Conservation (phyloP, 192 early-diverging fungal genomes). For the Backusella sp. region DNA sequence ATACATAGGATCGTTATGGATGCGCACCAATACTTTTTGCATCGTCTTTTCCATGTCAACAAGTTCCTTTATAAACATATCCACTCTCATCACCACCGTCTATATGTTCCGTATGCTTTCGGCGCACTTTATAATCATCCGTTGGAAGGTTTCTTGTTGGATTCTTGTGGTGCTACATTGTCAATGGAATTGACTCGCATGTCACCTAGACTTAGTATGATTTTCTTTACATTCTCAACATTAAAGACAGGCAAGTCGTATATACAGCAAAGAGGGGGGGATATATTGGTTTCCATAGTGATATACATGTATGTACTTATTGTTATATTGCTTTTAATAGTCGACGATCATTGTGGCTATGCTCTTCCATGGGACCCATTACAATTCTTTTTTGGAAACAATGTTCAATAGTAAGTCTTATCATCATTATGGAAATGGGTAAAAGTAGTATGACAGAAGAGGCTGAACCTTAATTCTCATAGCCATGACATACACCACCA, state of each 20-base stretch:
- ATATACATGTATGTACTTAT: not conserved
- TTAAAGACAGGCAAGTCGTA: conserved; percentile 58
- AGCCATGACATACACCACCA: conserved; percentile 64
- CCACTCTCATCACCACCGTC: conserved; percentile 73
- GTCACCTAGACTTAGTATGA: conserved; percentile 62
- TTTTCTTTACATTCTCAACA: conserved; percentile 74
- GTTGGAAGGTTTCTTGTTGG: conserved; percentile 74
- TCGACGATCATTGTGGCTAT: conserved; percentile 85
- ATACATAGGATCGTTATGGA: conserved; percentile 45
- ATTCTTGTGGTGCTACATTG: conserved; percentile 64
- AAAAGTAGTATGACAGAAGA: not conserved
- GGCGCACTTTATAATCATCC: conserved; percentile 86
- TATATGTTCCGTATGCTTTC: conserved; percentile 78
- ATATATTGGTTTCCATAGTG: not conserved
- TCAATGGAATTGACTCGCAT: conserved; percentile 64
- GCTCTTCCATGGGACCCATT: conserved; percentile 73
- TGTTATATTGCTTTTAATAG: conserved; percentile 27
- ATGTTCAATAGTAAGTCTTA: conserved; percentile 34
- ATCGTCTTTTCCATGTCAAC: conserved; percentile 69
- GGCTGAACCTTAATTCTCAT: conserved; percentile 10
- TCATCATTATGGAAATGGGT: not conserved
- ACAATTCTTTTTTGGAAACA: conserved; percentile 68
- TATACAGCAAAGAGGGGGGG: not conserved
- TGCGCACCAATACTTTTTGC: conserved; percentile 69
- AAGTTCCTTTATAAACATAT: conserved; percentile 71